Conservation (phyloP, 164 flowering plant genomes). For the Tinospora cordifolia region DNA sequence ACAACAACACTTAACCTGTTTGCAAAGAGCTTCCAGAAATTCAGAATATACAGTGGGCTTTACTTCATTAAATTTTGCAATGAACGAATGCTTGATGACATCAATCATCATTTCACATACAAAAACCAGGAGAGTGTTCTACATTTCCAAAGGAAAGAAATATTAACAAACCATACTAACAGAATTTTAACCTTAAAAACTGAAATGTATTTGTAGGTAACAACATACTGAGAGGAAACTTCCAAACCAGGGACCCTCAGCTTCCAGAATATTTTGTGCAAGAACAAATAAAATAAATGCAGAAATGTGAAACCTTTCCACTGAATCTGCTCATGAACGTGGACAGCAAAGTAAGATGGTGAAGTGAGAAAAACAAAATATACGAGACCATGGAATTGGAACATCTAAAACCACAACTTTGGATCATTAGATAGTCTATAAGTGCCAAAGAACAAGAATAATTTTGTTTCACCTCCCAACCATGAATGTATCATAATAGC, state of each 20-base stretch:
- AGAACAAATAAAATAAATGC: slow-evolving; percentile 81
- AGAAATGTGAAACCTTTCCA: slow-evolving; percentile 90
- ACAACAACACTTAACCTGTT: slow-evolving; percentile 47
- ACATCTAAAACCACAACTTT: neutral
- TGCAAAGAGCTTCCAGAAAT: slow-evolving; percentile 91
- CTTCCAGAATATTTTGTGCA: slow-evolving; percentile 94
- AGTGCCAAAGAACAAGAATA: too few species aligned
- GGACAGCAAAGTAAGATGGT: neutral
- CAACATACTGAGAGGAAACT: slow-evolving; percentile 75
- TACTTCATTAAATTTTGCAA: slow-evolving; percentile 87
- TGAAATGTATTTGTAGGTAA: neutral
- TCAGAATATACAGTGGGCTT: slow-evolving; percentile 87
- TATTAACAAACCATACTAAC: neutral
- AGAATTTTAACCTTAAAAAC: neutral
- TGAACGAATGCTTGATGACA: slow-evolving; percentile 89
- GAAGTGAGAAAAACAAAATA: neutral
- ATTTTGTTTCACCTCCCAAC: too few species aligned
- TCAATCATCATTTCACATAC: slow-evolving; percentile 77
- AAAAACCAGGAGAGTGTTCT: slow-evolving; percentile 82
- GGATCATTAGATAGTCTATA: too few species aligned
- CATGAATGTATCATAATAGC: too few species aligned
- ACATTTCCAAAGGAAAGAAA: slow-evolving; percentile 21
- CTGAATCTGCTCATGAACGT: slow-evolving; percentile 54
- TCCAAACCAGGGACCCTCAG: slow-evolving; percentile 92
- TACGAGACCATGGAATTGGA: neutral